Conservation (phyloP, 176 grass and related monocot genomes). For the Eragrostis nindensis region DNA sequence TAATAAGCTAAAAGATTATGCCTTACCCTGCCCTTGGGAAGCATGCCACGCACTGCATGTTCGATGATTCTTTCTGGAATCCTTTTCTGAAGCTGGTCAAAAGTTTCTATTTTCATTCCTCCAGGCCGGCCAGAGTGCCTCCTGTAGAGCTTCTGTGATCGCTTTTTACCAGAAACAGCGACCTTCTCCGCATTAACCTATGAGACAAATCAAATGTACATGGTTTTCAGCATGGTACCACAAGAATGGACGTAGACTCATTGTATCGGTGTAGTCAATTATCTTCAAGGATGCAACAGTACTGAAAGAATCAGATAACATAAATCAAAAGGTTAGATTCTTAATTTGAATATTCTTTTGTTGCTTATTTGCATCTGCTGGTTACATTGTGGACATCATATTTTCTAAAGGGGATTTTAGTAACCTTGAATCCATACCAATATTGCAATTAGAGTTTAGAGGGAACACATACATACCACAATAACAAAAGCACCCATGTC, state of each 20-base stretch:
- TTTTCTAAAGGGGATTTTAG: not conserved
- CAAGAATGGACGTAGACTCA: not conserved
- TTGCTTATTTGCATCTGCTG: not conserved
- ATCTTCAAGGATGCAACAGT: conserved; percentile 28
- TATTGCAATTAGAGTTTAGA: not conserved
- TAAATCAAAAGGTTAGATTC: not conserved
- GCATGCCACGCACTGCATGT: conserved; percentile 95
- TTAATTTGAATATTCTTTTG: conserved; percentile 4
- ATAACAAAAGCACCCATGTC: conserved; percentile 99
- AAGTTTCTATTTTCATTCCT: conserved; percentile 95
- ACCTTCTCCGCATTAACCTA: conserved; percentile 99
- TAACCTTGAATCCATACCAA: not conserved
- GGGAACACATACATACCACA: conserved; percentile 67
- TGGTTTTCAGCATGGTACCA: conserved; percentile 2
- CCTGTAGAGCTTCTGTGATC: conserved; percentile 89
- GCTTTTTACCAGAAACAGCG: conserved; percentile 93
- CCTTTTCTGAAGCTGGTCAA: conserved; percentile 98
- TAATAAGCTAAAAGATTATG: conserved; percentile 21
- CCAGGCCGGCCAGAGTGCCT: conserved; percentile 96
- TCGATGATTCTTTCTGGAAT: conserved; percentile 97
- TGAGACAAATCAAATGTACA: conserved; percentile 26
- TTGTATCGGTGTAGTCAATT: not conserved
- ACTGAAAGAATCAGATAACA: too few species aligned
- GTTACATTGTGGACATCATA: not conserved
- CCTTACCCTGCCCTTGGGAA: conserved; percentile 95